These are phyloP conservation scores for Hemerocallis citrina DNA, from an alignment of 106 monocot genomes.

Conservation along the genomic window DNA sequence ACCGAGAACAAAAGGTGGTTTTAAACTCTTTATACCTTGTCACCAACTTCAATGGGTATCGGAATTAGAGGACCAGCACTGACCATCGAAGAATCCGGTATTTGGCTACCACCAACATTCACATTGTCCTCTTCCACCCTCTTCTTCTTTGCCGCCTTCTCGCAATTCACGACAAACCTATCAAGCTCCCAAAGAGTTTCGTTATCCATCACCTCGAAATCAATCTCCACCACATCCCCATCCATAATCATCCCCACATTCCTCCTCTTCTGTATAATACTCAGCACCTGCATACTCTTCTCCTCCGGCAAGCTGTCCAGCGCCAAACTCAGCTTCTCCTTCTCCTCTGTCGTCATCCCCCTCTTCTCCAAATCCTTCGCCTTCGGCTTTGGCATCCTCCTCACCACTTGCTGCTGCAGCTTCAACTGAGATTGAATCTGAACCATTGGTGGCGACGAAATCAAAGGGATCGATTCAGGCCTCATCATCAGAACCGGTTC, in stretches of 20 bases:
- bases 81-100: background rate
- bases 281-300: conserved; percentile 63
- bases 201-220: conserved; percentile 66
- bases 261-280: conserved; percentile 59
- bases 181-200: conserved; percentile 95
- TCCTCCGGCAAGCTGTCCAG: conserved; percentile 68
- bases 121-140: conserved; percentile 30
- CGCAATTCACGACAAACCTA: conserved; percentile 56
- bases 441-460: background rate
- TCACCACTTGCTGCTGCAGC: background rate
- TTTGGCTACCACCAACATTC: background rate
- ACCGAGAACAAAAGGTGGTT: no score
- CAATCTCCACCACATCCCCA: conserved; percentile 80
- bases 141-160: conserved; percentile 64
- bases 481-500: no score
- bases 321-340: conserved; percentile 57
- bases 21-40: conserved; percentile 23
- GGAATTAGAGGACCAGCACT: no score
- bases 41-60: conserved; percentile 4
- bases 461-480: no score
- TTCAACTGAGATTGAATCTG: background rate
- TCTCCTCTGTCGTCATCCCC: conserved; percentile 79
- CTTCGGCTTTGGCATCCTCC: conserved; percentile 49
- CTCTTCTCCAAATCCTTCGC: conserved; percentile 64
- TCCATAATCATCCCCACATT: conserved; percentile 33